Percentiles rank a stretch among this genome's conserved stretches.
Evolutionary conservation across 768 basidiomycete genomes (phyloP).

Genomic region (Calocybe cyanea): DNA sequence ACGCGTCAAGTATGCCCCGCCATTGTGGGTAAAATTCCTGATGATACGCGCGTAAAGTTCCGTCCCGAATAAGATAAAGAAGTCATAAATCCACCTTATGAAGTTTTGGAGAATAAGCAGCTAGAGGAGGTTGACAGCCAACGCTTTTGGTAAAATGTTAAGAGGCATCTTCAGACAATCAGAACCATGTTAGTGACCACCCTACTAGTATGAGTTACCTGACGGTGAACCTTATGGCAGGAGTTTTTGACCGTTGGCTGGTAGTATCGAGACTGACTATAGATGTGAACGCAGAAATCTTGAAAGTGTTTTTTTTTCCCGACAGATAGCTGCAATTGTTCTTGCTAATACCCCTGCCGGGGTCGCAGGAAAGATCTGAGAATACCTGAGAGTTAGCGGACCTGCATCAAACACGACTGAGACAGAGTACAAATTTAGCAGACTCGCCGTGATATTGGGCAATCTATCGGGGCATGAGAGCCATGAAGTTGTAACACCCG

Average conservation of each 20-base stretch:
- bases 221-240: slow-evolving; percentile 29
- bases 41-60: background rate
- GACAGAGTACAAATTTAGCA: background rate
- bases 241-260: too few relatives aligned
- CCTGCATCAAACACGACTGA: too few relatives aligned
- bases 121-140: slow-evolving; percentile 45
- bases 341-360: too few relatives aligned
- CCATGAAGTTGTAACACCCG: too few relatives aligned
- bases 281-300: slow-evolving; percentile 14
- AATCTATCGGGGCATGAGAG: too few relatives aligned
- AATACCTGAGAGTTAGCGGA: too few relatives aligned
- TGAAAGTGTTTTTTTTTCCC: too few relatives aligned
- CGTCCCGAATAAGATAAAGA: background rate
- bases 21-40: slow-evolving; percentile 43
- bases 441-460: slow-evolving; percentile 30
- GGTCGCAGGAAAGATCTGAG: too few relatives aligned
- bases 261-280: too few relatives aligned
- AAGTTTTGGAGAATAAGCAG: slow-evolving; percentile 44
- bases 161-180: too few relatives aligned
- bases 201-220: slow-evolving; percentile 34
- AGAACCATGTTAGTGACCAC: slow-evolving; percentile 30
- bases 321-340: too few relatives aligned
- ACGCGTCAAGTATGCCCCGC: slow-evolving; percentile 40
- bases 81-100: slow-evolving; percentile 33
- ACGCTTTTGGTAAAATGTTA: too few relatives aligned